These are phyloP conservation scores for Tylopilus sp. DNA, from an alignment of 1,284 basidiomycete genomes.

Conservation along the genomic window DNA sequence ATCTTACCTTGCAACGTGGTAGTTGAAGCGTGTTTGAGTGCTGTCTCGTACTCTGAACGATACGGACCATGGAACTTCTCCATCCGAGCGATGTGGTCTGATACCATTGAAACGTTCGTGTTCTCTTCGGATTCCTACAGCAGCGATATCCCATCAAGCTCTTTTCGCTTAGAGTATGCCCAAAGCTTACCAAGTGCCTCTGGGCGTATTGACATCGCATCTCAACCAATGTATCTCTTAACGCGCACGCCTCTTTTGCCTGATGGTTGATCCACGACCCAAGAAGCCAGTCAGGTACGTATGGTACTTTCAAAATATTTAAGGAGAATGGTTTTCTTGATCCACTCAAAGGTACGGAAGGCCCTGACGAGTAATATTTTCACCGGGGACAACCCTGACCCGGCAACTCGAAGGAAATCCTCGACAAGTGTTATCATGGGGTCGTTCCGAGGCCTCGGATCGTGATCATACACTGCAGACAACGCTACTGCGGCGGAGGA, in stretches of 20 bases:
- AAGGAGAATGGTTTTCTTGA: too few relatives aligned
- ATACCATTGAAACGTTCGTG: not conserved
- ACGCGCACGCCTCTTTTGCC: not conserved
- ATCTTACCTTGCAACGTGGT: slow-evolving; percentile 14
- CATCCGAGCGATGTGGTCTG: not conserved
- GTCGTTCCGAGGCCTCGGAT: not conserved
- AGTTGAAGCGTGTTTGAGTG: slow-evolving; percentile 8
- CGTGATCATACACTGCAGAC: not conserved
- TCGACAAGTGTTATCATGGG: not conserved
- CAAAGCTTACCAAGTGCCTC: not conserved
- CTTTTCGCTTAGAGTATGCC: too few relatives aligned
- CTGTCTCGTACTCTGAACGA: slow-evolving; percentile 3
- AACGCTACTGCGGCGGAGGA: not conserved
- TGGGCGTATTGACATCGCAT: not conserved
- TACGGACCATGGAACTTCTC: not conserved
- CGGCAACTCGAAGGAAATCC: not conserved
- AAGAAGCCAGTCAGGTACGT: not conserved
- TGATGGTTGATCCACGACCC: not conserved
- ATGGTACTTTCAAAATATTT: not conserved
- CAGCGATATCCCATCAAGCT: too few relatives aligned
- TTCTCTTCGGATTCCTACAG: too few relatives aligned
- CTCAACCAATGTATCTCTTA: not conserved
- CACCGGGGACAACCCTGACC: not conserved
- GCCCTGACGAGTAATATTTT: not conserved
- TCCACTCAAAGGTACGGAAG: not conserved